Evolutionary conservation across 768 basidiomycete species (phyloP).

Genomic region (Cystofilobasidium macerans): DNA sequence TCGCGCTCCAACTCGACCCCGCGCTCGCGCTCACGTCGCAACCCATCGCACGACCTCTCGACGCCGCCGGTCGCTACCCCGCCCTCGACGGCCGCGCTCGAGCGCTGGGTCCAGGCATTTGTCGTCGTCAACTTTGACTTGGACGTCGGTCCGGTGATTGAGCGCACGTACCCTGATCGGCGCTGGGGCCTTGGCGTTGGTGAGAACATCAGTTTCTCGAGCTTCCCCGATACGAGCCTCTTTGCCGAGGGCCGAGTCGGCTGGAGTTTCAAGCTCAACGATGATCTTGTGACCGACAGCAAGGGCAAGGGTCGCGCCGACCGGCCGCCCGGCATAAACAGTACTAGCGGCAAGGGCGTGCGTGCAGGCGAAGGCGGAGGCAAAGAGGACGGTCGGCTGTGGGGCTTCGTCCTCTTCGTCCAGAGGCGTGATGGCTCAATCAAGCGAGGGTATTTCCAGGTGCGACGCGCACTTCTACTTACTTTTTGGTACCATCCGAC

Average conservation of each 20-base stretch:
- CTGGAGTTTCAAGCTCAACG: slow-evolving; percentile 76
- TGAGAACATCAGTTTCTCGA: slow-evolving; percentile 55
- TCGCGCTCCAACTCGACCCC: slow-evolving; percentile 22
- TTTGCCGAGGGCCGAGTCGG: slow-evolving; percentile 72
- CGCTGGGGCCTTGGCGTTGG: slow-evolving; percentile 20
- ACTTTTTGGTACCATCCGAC: not conserved
- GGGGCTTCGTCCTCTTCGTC: slow-evolving; percentile 24
- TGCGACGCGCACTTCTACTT: not conserved
- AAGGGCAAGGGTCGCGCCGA: slow-evolving; percentile 2
- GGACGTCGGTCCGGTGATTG: slow-evolving; percentile 22
- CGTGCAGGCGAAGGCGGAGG: slow-evolving; percentile 17
- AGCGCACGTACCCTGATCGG: slow-evolving; percentile 7
- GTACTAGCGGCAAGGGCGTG: slow-evolving; percentile 14
- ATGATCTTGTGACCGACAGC: slow-evolving; percentile 32
- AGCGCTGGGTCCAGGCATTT: slow-evolving; percentile 15
- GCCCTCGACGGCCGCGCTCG: not conserved
- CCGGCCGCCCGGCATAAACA: no score
- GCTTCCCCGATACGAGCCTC: slow-evolving; percentile 78
- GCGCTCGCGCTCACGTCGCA: slow-evolving; percentile 4
- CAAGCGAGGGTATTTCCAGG: slow-evolving; percentile 27
- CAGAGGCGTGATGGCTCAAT: slow-evolving; percentile 22
- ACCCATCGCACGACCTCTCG: not conserved
- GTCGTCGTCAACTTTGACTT: slow-evolving; percentile 24
- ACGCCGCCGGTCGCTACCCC: not conserved
- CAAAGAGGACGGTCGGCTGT: slow-evolving; percentile 15